Conservation (phyloP, 352 stramenopile species). For the Phytophthora syringae region DNA sequence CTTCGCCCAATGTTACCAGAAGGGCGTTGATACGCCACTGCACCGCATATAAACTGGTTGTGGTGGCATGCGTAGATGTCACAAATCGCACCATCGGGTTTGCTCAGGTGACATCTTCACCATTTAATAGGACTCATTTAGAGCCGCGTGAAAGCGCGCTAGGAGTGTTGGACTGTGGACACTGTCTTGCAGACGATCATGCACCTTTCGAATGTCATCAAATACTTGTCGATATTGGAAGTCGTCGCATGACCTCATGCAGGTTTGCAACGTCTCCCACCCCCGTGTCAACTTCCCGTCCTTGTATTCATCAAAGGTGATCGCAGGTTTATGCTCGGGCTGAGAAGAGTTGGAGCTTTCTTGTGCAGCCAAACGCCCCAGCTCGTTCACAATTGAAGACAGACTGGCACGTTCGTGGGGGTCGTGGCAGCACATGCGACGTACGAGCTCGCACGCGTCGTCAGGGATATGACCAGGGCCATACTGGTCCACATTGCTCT, state of each 20-base stretch:
- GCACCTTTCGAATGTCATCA: not conserved
- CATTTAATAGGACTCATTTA: not conserved
- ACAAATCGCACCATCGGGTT: not conserved
- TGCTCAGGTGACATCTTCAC: not conserved
- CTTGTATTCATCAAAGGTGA: no score
- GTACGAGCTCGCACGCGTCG: no score
- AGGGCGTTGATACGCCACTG: not conserved
- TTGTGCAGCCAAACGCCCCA: constrained; percentile 3
- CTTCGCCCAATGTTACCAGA: not conserved
- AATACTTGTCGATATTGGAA: not conserved
- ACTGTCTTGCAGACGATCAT: not conserved
- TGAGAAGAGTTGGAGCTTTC: no score
- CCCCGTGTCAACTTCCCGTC: no score
- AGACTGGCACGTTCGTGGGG: not conserved
- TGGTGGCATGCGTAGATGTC: not conserved
- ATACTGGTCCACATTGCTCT: not conserved
- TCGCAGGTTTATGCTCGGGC: no score
- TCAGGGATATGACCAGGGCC: no score
- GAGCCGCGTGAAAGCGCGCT: not conserved
- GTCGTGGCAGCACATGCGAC: constrained; percentile 10
- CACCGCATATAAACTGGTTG: not conserved
- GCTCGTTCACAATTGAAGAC: not conserved
- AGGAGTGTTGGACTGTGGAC: not conserved
- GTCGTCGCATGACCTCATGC: not conserved
- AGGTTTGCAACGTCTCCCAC: no score